Evolutionary conservation across 2,329 filamentous ascomycete genomes (phyloP), one percentile per base, ranked within the genome.

Genomic region (Fusarium metavorans): DNA sequence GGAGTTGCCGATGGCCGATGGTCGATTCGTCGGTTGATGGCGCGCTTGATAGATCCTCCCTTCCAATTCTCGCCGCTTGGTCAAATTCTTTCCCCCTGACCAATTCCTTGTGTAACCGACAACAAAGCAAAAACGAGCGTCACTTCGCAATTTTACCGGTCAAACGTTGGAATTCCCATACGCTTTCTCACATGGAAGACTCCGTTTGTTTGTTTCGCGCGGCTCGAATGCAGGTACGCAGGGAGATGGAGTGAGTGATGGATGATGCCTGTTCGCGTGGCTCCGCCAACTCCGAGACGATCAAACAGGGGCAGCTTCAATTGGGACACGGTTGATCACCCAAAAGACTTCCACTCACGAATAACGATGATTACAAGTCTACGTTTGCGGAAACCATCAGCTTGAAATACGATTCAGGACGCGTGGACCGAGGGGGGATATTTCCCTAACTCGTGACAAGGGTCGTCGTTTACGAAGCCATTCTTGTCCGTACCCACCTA

Each of bases 371-470:
- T 16, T 27, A 58, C 34, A 59, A 30, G 34, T 35, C n/a, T 41
- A 59, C 30, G 43, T 58, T 34, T 64, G 63, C 65, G 59, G 63
- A 67, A 65, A 25, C 23, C n/a, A 52, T 23, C 58, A 63, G 62
- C 39, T 67, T 76, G 30, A 75, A 71, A 75, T 76, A 72, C 39
- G 39, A 70, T 70, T 68, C 32, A 14, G 66, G 23, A 50, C 61
- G 57, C 61, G 54, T 68, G 66, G 60, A 43, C 60, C 48, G 39
- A 50, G 27, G 66, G 71, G 77, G 67, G 59, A 78, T 56, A 77
- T 73, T 72, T 75, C 73, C 32, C 59, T 61, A 58, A 66, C 48
- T 56, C 52, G 45, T 61, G 75, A 79, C 75, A 77, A 77, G 76
- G 76, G 70, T 79, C 41, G 58, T 70, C 60, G 70, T 65, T 54